phyloP scores from a whole-genome alignment of 768 basidiomycete genomes.

The Naganishia kalamii region DNA sequence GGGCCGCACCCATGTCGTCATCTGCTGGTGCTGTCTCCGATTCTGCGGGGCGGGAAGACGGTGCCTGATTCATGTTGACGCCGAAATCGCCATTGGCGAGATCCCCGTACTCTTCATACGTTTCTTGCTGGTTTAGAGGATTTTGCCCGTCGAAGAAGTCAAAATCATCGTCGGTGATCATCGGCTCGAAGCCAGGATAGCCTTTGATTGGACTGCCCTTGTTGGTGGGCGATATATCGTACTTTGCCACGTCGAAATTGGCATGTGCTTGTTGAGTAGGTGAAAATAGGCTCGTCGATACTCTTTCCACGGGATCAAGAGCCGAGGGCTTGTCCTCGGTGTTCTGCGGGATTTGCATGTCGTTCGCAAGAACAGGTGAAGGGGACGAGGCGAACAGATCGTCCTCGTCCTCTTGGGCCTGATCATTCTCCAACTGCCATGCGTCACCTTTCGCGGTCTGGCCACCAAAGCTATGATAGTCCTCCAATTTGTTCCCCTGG shows the following conservation, averaged over 20 bases:
- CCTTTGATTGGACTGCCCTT: slow-evolving; percentile 7
- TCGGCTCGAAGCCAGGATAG: background rate
- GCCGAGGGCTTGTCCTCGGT: background rate
- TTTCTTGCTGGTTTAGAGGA: background rate
- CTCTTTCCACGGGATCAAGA: slow-evolving; percentile 20
- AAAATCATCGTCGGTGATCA: slow-evolving; percentile 36
- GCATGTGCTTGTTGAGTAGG: background rate
- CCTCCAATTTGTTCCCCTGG: too few relatives aligned
- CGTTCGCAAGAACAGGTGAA: background rate
- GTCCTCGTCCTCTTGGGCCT: background rate
- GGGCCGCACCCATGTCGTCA: too few relatives aligned
- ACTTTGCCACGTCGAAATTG: background rate
- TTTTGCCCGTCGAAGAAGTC: slow-evolving; percentile 24
- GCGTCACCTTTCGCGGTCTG: background rate
- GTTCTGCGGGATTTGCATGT: background rate
- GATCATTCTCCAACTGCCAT: background rate
- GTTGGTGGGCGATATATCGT: slow-evolving; percentile 18
- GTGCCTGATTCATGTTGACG: background rate
- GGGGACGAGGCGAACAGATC: slow-evolving; percentile 8
- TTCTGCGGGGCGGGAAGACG: background rate
- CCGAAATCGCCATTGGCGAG: background rate
- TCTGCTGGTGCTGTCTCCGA: background rate
- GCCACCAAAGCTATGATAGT: background rate
- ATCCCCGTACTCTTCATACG: slow-evolving; percentile 1
- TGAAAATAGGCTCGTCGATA: slow-evolving; percentile 15